phyloP scores from a whole-genome alignment of 805 yeast genomes.

The Ogataea trehaloabstinens region DNA sequence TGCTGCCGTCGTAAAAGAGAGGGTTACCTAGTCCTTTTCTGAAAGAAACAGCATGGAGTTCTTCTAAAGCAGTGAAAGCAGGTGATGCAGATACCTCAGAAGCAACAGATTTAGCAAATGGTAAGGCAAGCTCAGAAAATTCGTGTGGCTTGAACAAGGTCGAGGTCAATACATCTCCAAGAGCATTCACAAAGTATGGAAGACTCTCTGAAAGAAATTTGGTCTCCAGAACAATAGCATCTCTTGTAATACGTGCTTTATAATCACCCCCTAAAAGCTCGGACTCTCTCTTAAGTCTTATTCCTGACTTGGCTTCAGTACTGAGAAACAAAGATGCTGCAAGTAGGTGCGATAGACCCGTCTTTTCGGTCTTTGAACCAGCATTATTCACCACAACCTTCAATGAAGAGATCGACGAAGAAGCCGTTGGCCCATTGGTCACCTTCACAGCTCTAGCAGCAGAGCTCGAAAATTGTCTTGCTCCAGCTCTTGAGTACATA shows the following conservation, averaged over 20 bases:
- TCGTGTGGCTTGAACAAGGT: slow-evolving; percentile 83
- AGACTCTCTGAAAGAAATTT: slow-evolving; percentile 82
- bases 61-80: slow-evolving; percentile 65
- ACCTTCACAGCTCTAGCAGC: slow-evolving; percentile 45
- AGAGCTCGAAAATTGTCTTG: slow-evolving; percentile 37
- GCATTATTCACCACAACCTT: slow-evolving; percentile 77
- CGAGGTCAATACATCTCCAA: slow-evolving; percentile 69
- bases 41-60: slow-evolving; percentile 77
- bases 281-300: slow-evolving; percentile 90
- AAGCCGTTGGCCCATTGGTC: slow-evolving; percentile 40
- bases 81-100: slow-evolving; percentile 51
- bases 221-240: slow-evolving; percentile 75
- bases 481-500: slow-evolving; percentile 32
- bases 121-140: slow-evolving; percentile 75
- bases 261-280: slow-evolving; percentile 90
- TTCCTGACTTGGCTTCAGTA: slow-evolving; percentile 79
- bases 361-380: slow-evolving; percentile 72
- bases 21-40: slow-evolving; percentile 88
- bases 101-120: slow-evolving; percentile 68
- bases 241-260: slow-evolving; percentile 73
- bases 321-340: slow-evolving; percentile 81
- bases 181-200: slow-evolving; percentile 86
- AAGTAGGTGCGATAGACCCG: slow-evolving; percentile 85
- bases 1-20: slow-evolving; percentile 65
- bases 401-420: slow-evolving; percentile 69